phyloP scores from a whole-genome alignment of 768 basidiomycete species.

The Agrocybe praecox region DNA sequence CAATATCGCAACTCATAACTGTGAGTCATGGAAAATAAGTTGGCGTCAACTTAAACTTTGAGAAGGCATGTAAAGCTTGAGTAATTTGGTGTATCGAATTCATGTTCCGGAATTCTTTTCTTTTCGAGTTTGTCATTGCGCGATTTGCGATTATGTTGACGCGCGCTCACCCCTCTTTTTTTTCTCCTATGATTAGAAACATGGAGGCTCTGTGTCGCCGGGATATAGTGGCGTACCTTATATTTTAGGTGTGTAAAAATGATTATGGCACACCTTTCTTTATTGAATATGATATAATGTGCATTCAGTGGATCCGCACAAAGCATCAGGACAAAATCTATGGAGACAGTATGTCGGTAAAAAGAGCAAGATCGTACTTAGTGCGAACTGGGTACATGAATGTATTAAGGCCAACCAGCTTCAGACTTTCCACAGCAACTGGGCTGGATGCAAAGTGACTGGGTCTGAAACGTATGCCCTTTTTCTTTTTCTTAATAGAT shows the following conservation, averaged over 20 bases:
- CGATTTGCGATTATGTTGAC: conserved; percentile 1
- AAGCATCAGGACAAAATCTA: conserved; percentile 78
- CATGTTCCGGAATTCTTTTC: not conserved
- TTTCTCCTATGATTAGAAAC: conserved; percentile 49
- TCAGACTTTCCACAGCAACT: conserved; percentile 76
- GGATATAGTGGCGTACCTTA: conserved; percentile 81
- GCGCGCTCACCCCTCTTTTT: not conserved
- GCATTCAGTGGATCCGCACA: conserved; percentile 71
- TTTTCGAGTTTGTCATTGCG: not conserved
- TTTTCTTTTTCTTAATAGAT: not conserved
- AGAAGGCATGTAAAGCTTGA: not conserved
- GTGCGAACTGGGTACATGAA: conserved; percentile 75
- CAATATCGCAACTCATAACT: conserved; percentile 62
- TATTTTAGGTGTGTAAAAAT: conserved; percentile 64
- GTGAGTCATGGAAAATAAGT: conserved; percentile 44
- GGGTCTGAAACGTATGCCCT: conserved; percentile 69
- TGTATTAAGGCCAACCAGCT: conserved; percentile 71
- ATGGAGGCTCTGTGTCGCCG: conserved; percentile 73
- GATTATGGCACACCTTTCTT: not conserved
- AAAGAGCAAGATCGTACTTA: conserved; percentile 78
- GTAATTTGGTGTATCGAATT: not conserved
- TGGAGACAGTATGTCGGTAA: conserved; percentile 80
- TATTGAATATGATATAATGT: not conserved
- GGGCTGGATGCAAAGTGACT: conserved; percentile 81
- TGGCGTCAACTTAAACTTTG: not conserved